Base-by-base conservation (phyloP, 768 basidiomycete species). In the Tubosaeta sp. region DNA sequence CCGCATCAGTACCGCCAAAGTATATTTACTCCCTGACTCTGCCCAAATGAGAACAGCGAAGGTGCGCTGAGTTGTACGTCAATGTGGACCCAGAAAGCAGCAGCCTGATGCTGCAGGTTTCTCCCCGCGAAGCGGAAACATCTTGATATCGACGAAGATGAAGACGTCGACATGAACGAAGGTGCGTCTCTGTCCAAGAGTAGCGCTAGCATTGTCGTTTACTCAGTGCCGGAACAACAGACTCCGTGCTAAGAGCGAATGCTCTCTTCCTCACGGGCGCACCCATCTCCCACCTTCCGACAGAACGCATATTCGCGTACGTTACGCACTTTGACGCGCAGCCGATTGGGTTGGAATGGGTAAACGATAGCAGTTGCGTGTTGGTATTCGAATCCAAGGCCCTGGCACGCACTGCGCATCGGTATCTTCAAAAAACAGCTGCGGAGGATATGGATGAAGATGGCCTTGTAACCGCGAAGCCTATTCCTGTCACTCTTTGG, bases 271-370 rank as follows among this genome's bases (percentile, higher is more conserved):
- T 92, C n/a, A 76, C 74, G 5, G 91, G 91, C 22, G 62, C 79
- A 7, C 87, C 91, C 1, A 88, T 93, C 52, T 75, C 84, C 5
- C 79, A 84, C 59, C 78, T 93, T 9, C 82, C 88, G 22, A 93
- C 91, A 4, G 74, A 81, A 3, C 79, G 86, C 35, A 76, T 93
- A 48, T 92, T 92, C 63, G 89, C 85, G 0, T 93, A 92, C 59
- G 84, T 84, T 31, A 86, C 83, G 2, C 85, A 91, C 59, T 90
- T 88, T 61, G 85, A 87, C 43, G 76, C 83, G 1, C 74, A 79
- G 17, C 90, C 90, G 0, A 76, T 89, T 56, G 90, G 79, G 8
- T 72, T 93, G 8, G 91, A 93, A 71, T 93, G 91, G 91, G 78
- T 93, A 17, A 83, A 91, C 65, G 91, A 93, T 70, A 84, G 74